Percentiles rank a stretch among this genome's conserved stretches.
phyloP scores from a whole-genome alignment of 1,284 basidiomycete species.

The Fomitopsis betulina region DNA sequence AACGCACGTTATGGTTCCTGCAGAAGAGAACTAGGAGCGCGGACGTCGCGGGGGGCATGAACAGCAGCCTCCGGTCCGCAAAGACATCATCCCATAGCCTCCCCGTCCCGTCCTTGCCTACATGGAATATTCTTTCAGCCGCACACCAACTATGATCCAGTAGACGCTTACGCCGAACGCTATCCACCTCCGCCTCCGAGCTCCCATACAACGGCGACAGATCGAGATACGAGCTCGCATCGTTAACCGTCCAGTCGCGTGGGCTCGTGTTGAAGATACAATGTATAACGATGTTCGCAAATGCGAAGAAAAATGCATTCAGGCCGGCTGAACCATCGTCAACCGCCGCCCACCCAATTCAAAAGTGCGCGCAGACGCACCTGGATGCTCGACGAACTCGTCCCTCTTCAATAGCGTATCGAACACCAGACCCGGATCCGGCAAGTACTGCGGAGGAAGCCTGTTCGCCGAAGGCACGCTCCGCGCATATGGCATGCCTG shows the following conservation, averaged over 20 bases:
- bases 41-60: slow-evolving; percentile 71
- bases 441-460: slow-evolving; percentile 45
- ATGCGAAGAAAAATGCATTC: slow-evolving; percentile 70
- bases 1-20: slow-evolving; percentile 70
- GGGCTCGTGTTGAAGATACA: slow-evolving; percentile 64
- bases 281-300: slow-evolving; percentile 76
- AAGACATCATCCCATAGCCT: slow-evolving; percentile 66
- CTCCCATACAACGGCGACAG: slow-evolving; percentile 73
- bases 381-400: slow-evolving; percentile 12
- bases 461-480: slow-evolving; percentile 55
- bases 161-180: slow-evolving; percentile 16
- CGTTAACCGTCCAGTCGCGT: slow-evolving; percentile 53
- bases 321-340: slow-evolving; percentile 31
- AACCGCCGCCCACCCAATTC: not conserved
- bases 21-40: slow-evolving; percentile 67
- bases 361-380: slow-evolving; percentile 12
- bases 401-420: slow-evolving; percentile 64
- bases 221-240: slow-evolving; percentile 74
- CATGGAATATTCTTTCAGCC: not conserved
- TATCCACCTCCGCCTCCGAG: slow-evolving; percentile 37
- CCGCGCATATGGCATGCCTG: slow-evolving; percentile 71
- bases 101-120: slow-evolving; percentile 55
- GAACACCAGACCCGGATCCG: slow-evolving; percentile 68
- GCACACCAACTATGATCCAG: not conserved
- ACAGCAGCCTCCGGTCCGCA: slow-evolving; percentile 59